Evolutionary conservation across 139 green algal genomes (phyloP), one percentile per base, ranked within the genome.

Genomic region (Spirogloea muscicola): DNA sequence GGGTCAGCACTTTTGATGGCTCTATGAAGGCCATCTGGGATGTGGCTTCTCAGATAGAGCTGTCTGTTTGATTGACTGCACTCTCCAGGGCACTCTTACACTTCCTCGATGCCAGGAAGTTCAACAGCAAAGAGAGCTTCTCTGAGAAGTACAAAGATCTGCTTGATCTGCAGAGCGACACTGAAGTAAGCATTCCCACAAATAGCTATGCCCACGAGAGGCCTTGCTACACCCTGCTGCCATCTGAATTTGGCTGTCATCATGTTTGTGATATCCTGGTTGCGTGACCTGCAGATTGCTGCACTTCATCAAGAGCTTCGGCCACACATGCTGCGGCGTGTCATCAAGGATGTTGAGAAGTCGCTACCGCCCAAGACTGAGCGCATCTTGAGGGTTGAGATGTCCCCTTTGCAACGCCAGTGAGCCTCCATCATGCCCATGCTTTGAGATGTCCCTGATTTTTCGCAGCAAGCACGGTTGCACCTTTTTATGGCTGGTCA

Each of bases 261-360:
- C n/a, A n/a, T n/a, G n/a, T n/a, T n/a, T n/a, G n/a, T n/a, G n/a
- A n/a, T n/a, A n/a, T n/a, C n/a, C n/a, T n/a, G n/a, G n/a, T n/a
- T n/a, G n/a, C n/a, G n/a, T n/a, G n/a, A n/a, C n/a, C 10, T 68
- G 59, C 67, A 76, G 67, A 74, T 76, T 1, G 79, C 72, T 1
- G 57, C 77, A 27, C 87, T 97, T 79, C 93, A 97, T 76, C 74
- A 73, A 3, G 86, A 87, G 62, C 86, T 96, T 58, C 77, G 86
- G 27, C 91, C 91, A 13, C 89, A 96, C 84, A 82, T 96, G 57
- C 85, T 96, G 58, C 86, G 91, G 36, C 86, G 92, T n/a, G 86
- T 95, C 38, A 96, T 96, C 81, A 96, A 95, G 84, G 91, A 96
- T 42, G 91, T 96, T 25, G 91, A 96, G 81, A 85, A 87, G 67